Percentiles rank a stretch among this genome's conserved stretches.
Evolutionary conservation across 169 alveolate genomes (phyloP).

Genomic region (Plasmodium billcollinsi): DNA sequence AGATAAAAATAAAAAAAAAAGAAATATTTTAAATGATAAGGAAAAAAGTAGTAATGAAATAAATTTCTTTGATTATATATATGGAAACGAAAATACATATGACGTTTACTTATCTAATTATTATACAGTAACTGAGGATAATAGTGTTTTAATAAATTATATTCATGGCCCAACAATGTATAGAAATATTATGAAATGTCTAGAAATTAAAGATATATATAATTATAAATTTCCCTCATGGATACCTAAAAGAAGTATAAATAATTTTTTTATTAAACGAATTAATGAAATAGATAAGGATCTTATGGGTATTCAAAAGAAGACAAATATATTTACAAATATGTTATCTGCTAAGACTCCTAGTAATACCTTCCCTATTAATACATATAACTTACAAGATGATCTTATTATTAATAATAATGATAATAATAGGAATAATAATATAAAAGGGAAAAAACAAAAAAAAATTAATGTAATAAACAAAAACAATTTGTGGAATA

Average conservation of each 20-base stretch:
- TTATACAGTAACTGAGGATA: constrained; percentile 47
- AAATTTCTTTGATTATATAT: constrained; percentile 54
- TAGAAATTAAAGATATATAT: constrained; percentile 39
- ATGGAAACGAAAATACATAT: constrained; percentile 70
- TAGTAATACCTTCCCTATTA: neutral
- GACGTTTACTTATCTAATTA: constrained; percentile 64
- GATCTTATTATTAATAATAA: neutral
- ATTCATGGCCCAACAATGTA: constrained; percentile 60
- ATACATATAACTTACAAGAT: neutral
- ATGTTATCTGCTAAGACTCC: neutral
- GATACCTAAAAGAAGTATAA: constrained; percentile 74
- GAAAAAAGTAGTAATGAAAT: constrained; percentile 2
- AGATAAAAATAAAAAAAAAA: constrained; percentile 31
- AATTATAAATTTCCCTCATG: constrained; percentile 68
- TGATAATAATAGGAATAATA: constrained; percentile 9
- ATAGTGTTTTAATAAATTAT: constrained; percentile 61
- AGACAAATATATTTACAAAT: neutral
- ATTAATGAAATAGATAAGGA: constrained; percentile 40
- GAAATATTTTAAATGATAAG: neutral
- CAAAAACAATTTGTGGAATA: neutral
- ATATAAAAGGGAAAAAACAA: neutral
- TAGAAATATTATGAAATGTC: constrained; percentile 71
- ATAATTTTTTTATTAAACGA: constrained; percentile 41
- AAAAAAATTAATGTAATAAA: neutral
- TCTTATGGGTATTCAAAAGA: neutral